phyloP scores from a whole-genome alignment of 805 yeast genomes.

The Lipomyces lipofer region DNA sequence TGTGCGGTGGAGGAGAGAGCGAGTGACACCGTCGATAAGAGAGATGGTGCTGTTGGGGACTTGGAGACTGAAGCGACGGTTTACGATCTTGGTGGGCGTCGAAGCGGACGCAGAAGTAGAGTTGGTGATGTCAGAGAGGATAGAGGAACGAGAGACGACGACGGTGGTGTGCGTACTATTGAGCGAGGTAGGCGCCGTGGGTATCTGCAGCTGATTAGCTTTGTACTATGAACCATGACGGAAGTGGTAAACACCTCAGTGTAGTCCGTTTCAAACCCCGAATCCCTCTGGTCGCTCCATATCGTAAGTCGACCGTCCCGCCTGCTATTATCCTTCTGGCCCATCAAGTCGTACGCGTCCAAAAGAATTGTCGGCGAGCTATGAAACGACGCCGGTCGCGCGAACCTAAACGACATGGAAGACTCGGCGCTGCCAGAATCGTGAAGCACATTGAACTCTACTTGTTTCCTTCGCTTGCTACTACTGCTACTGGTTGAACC shows the following conservation, averaged over 20 bases:
- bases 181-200: neutral
- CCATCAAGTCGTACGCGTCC: slow-evolving; percentile 10
- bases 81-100: slow-evolving; percentile 3
- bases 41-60: slow-evolving; percentile 14
- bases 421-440: too few species aligned
- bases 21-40: slow-evolving; percentile 6
- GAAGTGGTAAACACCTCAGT: slow-evolving; percentile 1
- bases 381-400: too few species aligned
- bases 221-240: neutral
- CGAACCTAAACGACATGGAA: too few species aligned
- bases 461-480: too few species aligned
- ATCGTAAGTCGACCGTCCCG: neutral
- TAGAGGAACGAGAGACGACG: slow-evolving; percentile 13
- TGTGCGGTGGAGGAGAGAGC: slow-evolving; percentile 17
- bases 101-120: neutral
- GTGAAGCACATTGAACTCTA: too few species aligned
- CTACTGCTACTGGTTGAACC: too few species aligned
- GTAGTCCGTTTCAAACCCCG: slow-evolving; percentile 5
- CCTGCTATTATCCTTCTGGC: neutral
- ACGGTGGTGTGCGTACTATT: slow-evolving; percentile 12
- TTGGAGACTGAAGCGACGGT: slow-evolving; percentile 17
- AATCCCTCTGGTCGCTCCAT: neutral
- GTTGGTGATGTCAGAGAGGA: slow-evolving; percentile 23
- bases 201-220: neutral
- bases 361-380: slow-evolving; percentile 20